A percentile compares a stretch with the other conserved stretches of the same genome.
phyloP scores from a whole-genome alignment of 352 stramenopile species.

The Pythium folliculosum region DNA sequence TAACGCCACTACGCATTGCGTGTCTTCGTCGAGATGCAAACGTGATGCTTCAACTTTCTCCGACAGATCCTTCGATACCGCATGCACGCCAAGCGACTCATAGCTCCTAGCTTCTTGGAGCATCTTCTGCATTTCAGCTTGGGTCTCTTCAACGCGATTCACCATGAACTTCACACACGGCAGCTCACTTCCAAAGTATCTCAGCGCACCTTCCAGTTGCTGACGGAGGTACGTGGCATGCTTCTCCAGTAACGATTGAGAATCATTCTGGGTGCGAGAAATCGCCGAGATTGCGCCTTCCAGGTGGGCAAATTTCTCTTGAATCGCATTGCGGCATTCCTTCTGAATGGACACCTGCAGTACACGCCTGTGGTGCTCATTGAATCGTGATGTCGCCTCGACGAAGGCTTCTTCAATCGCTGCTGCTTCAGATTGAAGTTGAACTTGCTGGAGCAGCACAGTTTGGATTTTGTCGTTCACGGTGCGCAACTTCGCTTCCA shows the following conservation, averaged over 20 bases:
- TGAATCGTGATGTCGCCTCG: conserved; percentile 43
- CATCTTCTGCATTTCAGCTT: conserved; percentile 41
- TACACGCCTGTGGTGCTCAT: conserved; percentile 51
- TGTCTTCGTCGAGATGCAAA: conserved; percentile 54
- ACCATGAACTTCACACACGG: conserved; percentile 84
- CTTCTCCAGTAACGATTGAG: conserved; percentile 49
- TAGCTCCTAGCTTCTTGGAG: conserved; percentile 51
- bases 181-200: conserved; percentile 76
- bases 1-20: conserved; percentile 44
- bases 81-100: conserved; percentile 50
- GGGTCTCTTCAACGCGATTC: conserved; percentile 52
- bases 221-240: conserved; percentile 48
- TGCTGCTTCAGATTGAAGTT: conserved; percentile 46
- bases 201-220: conserved; percentile 65
- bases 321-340: conserved; percentile 42
- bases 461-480: conserved; percentile 57
- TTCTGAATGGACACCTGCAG: conserved; percentile 39
- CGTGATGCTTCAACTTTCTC: conserved; percentile 42
- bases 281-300: conserved; percentile 41
- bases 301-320: conserved; percentile 38
- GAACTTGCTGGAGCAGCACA: conserved; percentile 35
- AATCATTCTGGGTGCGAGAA: conserved; percentile 39
- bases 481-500: conserved; percentile 55
- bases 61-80: conserved; percentile 53
- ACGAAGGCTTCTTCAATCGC: conserved; percentile 54